A percentile compares a stretch with the other conserved stretches of the same genome.
Conservation (phyloP, 805 yeast genomes). For the Saitoella complicata region DNA sequence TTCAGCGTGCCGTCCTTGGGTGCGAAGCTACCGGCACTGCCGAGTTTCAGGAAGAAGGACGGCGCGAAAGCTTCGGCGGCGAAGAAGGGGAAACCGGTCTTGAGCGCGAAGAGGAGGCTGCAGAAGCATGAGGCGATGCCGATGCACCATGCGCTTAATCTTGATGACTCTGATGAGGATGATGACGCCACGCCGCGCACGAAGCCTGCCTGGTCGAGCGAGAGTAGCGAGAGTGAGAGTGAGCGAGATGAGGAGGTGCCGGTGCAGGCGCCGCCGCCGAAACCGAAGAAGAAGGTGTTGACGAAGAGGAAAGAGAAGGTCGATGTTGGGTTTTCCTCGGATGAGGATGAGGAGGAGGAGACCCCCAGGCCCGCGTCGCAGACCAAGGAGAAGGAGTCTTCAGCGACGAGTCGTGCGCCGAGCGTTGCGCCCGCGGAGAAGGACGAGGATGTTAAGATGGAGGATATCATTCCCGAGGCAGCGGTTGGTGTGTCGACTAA, state of each 20-base stretch:
- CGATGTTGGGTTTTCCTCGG: conserved; percentile 13
- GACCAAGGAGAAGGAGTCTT: conserved; percentile 14
- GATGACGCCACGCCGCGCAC: conserved; percentile 11
- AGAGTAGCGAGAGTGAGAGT: conserved; percentile 18
- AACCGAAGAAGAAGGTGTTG: conserved; percentile 5
- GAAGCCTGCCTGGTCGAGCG: conserved; percentile 9
- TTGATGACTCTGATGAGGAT: conserved; percentile 4
- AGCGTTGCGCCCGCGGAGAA: neutral
- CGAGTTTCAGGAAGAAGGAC: conserved; percentile 15
- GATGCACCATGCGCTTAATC: conserved; percentile 4
- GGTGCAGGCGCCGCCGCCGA: neutral
- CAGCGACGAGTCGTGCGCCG: conserved; percentile 1
- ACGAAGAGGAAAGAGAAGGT: conserved; percentile 14
- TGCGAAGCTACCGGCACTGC: conserved; percentile 14
- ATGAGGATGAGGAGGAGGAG: conserved; percentile 15
- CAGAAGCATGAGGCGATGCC: conserved; percentile 4
- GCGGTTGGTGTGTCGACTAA: neutral
- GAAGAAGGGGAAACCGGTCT: conserved; percentile 4
- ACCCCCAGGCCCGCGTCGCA: too few species aligned
- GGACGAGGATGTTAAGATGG: neutral
- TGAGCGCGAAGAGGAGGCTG: conserved; percentile 11
- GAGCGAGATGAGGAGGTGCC: conserved; percentile 22
- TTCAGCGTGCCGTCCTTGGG: neutral
- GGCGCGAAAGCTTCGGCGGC: conserved; percentile 1
- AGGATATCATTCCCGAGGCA: conserved; percentile 2